Evolutionary conservation across 768 basidiomycete species (phyloP).

Genomic region (Amanita exitialis): DNA sequence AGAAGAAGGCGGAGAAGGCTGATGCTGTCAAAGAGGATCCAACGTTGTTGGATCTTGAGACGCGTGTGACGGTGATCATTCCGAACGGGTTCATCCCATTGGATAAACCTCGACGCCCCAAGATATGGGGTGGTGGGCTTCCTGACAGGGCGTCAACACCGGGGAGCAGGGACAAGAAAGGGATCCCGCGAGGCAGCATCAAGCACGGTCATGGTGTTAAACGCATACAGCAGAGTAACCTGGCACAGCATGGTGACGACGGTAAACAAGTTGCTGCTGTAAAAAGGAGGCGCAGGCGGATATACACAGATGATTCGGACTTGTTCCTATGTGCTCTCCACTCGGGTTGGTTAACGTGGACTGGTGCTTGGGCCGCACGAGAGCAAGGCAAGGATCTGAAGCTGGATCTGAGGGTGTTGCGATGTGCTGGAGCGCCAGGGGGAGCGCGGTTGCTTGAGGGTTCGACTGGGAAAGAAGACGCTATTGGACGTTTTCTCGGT

Average conservation of each 20-base stretch:
- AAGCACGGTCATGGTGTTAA: neutral
- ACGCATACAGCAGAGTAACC: no score
- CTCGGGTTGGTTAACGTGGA: slow-evolving; percentile 46
- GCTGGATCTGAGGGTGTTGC: slow-evolving; percentile 4
- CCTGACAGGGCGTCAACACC: slow-evolving; percentile 17
- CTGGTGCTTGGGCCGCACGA: slow-evolving; percentile 28
- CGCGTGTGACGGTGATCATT: slow-evolving; percentile 44
- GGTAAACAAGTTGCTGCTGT: neutral
- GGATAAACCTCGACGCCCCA: slow-evolving; percentile 39
- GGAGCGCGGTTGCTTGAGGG: slow-evolving; percentile 10
- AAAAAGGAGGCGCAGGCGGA: slow-evolving; percentile 15
- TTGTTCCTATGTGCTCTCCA: slow-evolving; percentile 62
- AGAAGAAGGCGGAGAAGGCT: slow-evolving; percentile 9
- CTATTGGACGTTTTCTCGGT: slow-evolving; percentile 36
- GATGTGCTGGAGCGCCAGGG: slow-evolving; percentile 16
- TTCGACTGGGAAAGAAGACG: slow-evolving; percentile 26
- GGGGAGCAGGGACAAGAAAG: neutral
- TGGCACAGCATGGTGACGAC: neutral
- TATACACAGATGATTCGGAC: slow-evolving; percentile 76
- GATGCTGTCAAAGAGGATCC: slow-evolving; percentile 9
- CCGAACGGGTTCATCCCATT: slow-evolving; percentile 50
- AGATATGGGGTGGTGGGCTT: slow-evolving; percentile 65
- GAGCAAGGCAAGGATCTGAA: slow-evolving; percentile 26
- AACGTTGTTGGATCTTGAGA: slow-evolving; percentile 29
- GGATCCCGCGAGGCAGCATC: neutral